Base-by-base conservation (phyloP, 768 basidiomycete genomes). In the Termitomyces sp. region DNA sequence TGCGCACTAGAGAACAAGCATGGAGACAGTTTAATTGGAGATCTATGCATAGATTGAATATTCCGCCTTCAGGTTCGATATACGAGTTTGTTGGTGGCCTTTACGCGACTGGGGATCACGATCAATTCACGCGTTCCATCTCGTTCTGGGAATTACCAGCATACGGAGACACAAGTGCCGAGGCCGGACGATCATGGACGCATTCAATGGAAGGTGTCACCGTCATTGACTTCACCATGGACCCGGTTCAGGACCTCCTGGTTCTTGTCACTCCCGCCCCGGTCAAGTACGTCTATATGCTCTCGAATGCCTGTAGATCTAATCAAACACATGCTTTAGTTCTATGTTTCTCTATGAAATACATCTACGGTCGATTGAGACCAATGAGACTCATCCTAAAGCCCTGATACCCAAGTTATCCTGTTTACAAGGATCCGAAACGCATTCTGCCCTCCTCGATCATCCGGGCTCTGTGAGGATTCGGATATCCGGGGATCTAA, bases 211-310 rank as follows among this genome's bases (percentile, higher is more conserved):
- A 67, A 13, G 75, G 77, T 40, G 54, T 79, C 23, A 74, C 70
- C 47, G 75, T 82, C 58, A 74, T 82, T 28, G 82, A 85, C 61
- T 83, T 84, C 53, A 82, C 82, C 0, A 82, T 84, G 77, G 82
- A 82, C 69, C 81, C 80, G 12, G 71, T 75, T 5, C 81, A 82
- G 68, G 81, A 84, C 67, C 66, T 85, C 4, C 70, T 84, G 16
- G 78, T 82, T 13, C 75, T 85, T 13, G 77, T 84, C 16, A 72
- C 77, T 3, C 69, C 78, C 12, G 73, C 79, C 0, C 70, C 76
- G 40, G 64, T 69, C 26, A 71, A 74, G 82, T 82, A 65, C 60
- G 80, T 50, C 51, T 46, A 14, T 30, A 58, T 61, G 33, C 23
- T 5, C 36, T 8, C 1, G 2, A 16, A 26, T 12, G 36, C 23